Base-by-base conservation (phyloP, 2,329 filamentous ascomycete genomes). In the Epichloe glyceriae region DNA sequence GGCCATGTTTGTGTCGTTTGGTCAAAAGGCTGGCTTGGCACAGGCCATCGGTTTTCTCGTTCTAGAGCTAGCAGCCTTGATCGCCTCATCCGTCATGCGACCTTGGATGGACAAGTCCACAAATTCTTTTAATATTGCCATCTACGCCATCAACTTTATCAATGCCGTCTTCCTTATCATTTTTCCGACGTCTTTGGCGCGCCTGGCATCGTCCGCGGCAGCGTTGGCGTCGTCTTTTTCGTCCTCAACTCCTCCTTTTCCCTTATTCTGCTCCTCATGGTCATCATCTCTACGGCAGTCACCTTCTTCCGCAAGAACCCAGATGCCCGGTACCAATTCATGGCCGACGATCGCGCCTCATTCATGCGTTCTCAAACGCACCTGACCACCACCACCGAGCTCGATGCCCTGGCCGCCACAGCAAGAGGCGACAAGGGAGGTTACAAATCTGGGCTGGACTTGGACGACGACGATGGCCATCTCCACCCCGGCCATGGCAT, bases 101-200 rank as follows among this genome's bases (percentile, higher is more conserved):
- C 90, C 90, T n/a, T 96, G 88, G 85, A 96, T 96, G 90, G 90
- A 96, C 75, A 95, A 95, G 80, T 90, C 89, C 70, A 95, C 88
- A 53, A 96, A 95, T 69, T 83, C 84, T 43, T 95, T 95, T 76
- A 95, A 96, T 71, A 95, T 96, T 62, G 79, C 88, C 52, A 95
- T 96, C 61, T 85, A 82, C 54, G 83, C 81, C 44, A 76, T 95
- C 67, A 95, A 95, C 73, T 94, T 95, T 67, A 65, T 95, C 61
- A 95, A 91, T 68, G 78, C 85, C 49, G 82, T 95, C 65, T 93
- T 94, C 73, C 72, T 96, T 34, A 73, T 96, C 47, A 79, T 96
- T 59, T 95, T 71, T 87, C 87, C 19, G 77, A 85, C 55, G 79
- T 95, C 46, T 95, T 95, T 69, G 82, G 84, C 56, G 83, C 88